Base-by-base conservation (phyloP, 495 filamentous ascomycete genomes). In the Daldinia vernicosa region DNA sequence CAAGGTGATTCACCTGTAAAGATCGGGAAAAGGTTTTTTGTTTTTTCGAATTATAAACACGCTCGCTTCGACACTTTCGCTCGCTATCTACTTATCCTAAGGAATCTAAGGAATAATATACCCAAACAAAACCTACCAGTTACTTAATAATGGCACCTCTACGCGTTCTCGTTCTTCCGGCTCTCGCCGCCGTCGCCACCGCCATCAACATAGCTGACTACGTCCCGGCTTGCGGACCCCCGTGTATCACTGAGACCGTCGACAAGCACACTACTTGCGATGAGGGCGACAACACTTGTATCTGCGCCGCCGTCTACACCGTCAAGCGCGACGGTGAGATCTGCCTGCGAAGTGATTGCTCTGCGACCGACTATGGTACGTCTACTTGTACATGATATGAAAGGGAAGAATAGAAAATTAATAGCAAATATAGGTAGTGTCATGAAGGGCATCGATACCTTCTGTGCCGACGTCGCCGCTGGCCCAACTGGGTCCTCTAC, bases 221-320 rank as follows among this genome's bases (percentile, higher is more conserved):
- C 26, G 66, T 85, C 61, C 83, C 83, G 62, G 15, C 66, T 7
- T 85, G 84, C 75, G 78, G 79, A 14, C 71, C 71, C 3, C 45
- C 66, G 11, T 84, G 82, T 74, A 82, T 86, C 69, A 60, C 40
- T 53, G 32, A 64, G 4, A 74, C 78, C 47, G 74, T 82, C 55
- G 62, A 43, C 35, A 40, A 69, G 43, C 63, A 76, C 58, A 81
- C 80, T 32, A 75, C 66, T 39, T 85, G 83, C 75, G 65, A 35
- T 22, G 28, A 39, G 28, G 69, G 64, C 59, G 83, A 85, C 77
- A 79, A 77, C 70, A 47, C 69, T 43, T 85, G 84, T 76, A 78
- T 82, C 67, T 86, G 84, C 77, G 57, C 56, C 53, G 35, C 74
- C 24, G 69, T 74, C 28, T 77, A 77, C 63, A 74, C 75, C 19